A percentile compares a stretch with the other conserved stretches of the same genome.
phyloP scores from a whole-genome alignment of 1,139 yeast species.

The Debaryomyces udenii region DNA sequence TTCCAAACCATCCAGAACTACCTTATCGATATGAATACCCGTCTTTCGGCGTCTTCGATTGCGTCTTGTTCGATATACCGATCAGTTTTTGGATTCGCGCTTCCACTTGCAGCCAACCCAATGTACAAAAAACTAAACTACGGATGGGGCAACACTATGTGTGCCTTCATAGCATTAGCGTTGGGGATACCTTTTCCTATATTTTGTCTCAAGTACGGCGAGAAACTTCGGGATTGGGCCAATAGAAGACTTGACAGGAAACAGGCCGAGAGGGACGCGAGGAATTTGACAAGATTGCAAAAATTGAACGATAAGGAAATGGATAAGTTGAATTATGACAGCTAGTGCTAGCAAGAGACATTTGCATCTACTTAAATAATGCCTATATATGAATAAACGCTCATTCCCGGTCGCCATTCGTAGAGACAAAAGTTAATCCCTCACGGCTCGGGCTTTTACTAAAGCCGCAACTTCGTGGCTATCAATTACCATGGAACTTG shows the following conservation, averaged over 20 bases:
- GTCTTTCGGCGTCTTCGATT: slow-evolving; percentile 60
- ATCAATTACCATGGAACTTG: no score
- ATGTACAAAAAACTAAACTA: slow-evolving; percentile 52
- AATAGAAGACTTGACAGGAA: slow-evolving; percentile 44
- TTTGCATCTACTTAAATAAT: no score
- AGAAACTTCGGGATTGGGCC: slow-evolving; percentile 57
- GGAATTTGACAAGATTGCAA: slow-evolving; percentile 24
- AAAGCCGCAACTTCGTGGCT: no score
- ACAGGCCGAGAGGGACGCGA: slow-evolving; percentile 46
- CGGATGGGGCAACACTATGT: slow-evolving; percentile 70
- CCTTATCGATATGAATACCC: slow-evolving; percentile 65
- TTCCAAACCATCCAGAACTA: slow-evolving; percentile 64
- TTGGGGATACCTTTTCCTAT: slow-evolving; percentile 69
- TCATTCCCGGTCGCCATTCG: no score
- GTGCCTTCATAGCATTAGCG: slow-evolving; percentile 56
- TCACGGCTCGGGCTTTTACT: no score
- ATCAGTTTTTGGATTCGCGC: slow-evolving; percentile 58
- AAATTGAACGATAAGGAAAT: slow-evolving; percentile 11
- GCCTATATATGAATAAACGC: no score
- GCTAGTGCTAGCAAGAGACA: no score
- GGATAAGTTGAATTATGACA: neutral
- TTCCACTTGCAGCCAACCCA: slow-evolving; percentile 50
- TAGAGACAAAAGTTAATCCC: no score
- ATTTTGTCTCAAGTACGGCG: slow-evolving; percentile 58
- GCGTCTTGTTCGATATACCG: slow-evolving; percentile 68